phyloP scores from a whole-genome alignment of 2,329 filamentous ascomycete species.

The Ilyonectria sp. region DNA sequence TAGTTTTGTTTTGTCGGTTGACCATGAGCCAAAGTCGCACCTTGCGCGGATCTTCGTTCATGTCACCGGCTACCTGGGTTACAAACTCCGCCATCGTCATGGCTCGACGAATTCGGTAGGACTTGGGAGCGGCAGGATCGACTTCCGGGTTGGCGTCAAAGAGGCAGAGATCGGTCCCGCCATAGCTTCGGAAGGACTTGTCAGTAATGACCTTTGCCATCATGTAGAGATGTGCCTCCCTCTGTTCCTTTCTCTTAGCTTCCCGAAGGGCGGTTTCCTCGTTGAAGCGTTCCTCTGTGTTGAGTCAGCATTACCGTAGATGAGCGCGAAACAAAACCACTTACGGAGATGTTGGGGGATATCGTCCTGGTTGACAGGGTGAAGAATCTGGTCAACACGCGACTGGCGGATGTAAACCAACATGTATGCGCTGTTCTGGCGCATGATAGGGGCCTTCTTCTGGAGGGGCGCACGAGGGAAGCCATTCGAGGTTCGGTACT shows the following conservation, averaged over 20 bases:
- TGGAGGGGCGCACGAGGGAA: constrained; percentile 62
- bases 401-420: constrained; percentile 95
- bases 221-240: constrained; percentile 95
- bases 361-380: constrained; percentile 81
- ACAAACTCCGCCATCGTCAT: constrained; percentile 84
- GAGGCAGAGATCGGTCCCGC: constrained; percentile 86
- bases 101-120: constrained; percentile 81
- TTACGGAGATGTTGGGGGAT: constrained; percentile 86
- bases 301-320: constrained; percentile 34
- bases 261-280: constrained; percentile 86
- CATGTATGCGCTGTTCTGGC: constrained; percentile 95
- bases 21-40: constrained; percentile 97
- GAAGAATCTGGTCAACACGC: constrained; percentile 85
- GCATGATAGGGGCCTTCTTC: constrained; percentile 72
- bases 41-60: constrained; percentile 76
- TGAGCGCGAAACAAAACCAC: constrained; percentile 43
- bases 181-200: constrained; percentile 83
- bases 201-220: constrained; percentile 86
- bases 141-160: constrained; percentile 76
- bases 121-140: constrained; percentile 78
- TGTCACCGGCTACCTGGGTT: constrained; percentile 78
- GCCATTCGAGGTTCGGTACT: constrained; percentile 73
- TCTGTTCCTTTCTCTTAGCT: constrained; percentile 86
- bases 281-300: constrained; percentile 77
- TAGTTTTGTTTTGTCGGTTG: constrained; percentile 97